Conservation (phyloP, 2,329 filamentous ascomycete species). For the Fusarium denticulatum region DNA sequence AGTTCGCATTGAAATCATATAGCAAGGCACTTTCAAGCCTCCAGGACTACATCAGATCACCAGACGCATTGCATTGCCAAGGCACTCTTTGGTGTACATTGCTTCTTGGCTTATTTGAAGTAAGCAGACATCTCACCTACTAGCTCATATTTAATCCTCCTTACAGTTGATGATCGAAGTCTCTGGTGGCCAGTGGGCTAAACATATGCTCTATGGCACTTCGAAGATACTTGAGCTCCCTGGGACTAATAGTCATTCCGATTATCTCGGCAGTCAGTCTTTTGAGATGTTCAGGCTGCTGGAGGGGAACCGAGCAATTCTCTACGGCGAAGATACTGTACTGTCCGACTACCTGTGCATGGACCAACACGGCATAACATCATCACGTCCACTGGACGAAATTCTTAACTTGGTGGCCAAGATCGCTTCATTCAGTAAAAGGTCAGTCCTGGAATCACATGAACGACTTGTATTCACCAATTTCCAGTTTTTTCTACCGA, state of each 20-base stretch:
- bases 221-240: slow-evolving; percentile 33
- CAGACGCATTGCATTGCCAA: background rate
- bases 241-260: background rate
- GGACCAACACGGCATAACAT: background rate
- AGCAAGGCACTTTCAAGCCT: slow-evolving; percentile 31
- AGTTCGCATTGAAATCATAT: slow-evolving; percentile 31
- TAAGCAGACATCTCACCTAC: background rate
- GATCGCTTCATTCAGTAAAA: slow-evolving; percentile 34
- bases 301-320: slow-evolving; percentile 39
- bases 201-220: slow-evolving; percentile 44
- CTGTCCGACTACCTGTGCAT: slow-evolving; percentile 1
- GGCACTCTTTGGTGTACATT: slow-evolving; percentile 42
- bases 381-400: background rate
- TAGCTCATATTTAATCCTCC: background rate
- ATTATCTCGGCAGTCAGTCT: slow-evolving; percentile 18
- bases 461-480: background rate
- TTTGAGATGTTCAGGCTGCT: slow-evolving; percentile 36
- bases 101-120: slow-evolving; percentile 43
- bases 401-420: slow-evolving; percentile 19
- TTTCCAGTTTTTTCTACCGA: slow-evolving; percentile 29
- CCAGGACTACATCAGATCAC: background rate
- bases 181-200: slow-evolving; percentile 39
- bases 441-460: background rate
- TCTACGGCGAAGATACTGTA: slow-evolving; percentile 39
- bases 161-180: slow-evolving; percentile 40